Conservation (phyloP, 306 rosid genomes). For the Rosa lucieae region DNA sequence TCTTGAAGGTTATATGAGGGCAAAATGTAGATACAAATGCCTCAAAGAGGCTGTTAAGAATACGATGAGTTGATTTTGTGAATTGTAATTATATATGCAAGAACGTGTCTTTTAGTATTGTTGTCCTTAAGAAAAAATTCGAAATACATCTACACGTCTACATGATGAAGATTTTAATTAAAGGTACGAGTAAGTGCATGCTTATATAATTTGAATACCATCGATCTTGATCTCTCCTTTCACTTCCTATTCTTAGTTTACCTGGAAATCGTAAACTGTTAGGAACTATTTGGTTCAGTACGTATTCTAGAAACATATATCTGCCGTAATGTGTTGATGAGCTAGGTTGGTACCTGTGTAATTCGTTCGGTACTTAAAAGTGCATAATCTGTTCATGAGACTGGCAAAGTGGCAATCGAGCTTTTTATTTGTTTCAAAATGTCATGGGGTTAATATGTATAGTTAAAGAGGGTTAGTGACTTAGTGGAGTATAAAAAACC, state of each 20-base stretch:
- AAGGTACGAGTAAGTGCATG: too few relatives aligned
- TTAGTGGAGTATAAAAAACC: neutral
- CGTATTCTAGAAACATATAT: neutral
- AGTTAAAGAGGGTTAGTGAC: constrained; percentile 5
- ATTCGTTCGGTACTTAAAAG: neutral
- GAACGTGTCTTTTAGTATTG: too few relatives aligned
- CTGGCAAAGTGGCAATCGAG: neutral
- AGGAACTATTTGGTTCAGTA: too few relatives aligned
- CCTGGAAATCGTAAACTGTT: neutral
- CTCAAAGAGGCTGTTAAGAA: neutral
- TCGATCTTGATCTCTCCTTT: neutral
- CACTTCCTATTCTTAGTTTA: neutral
- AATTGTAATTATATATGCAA: neutral
- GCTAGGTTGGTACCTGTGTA: neutral
- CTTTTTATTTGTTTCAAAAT: neutral
- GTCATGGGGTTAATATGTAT: neutral
- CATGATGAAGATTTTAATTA: too few relatives aligned
- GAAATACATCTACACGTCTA: too few relatives aligned
- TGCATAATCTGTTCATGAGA: neutral
- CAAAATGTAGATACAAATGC: too few relatives aligned
- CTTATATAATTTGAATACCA: neutral
- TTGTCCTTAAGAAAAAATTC: too few relatives aligned
- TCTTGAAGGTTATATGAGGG: too few relatives aligned
- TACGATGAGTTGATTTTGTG: neutral
- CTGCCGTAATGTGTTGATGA: neutral